These are phyloP conservation scores for Apiospora kogelbergensis DNA, from an alignment of 2,329 filamentous ascomycete species.

Conservation along the genomic window DNA sequence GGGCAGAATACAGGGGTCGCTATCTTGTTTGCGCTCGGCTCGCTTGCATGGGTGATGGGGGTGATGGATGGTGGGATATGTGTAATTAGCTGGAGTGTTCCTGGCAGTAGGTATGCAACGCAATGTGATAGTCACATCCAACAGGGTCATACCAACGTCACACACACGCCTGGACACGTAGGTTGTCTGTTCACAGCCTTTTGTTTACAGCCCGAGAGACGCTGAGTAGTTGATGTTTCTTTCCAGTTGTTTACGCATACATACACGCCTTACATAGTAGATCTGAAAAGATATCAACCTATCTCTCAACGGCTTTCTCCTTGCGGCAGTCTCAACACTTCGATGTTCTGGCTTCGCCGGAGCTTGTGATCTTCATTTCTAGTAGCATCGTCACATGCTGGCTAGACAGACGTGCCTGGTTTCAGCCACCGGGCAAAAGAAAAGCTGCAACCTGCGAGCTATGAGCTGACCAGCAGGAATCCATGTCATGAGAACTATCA, in stretches of 20 bases:
- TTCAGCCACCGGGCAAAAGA: not conserved
- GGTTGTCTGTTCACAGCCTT: not conserved
- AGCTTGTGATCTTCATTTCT: not conserved
- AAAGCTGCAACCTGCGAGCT: not conserved
- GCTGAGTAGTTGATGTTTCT: too few species aligned
- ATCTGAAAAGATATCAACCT: not conserved
- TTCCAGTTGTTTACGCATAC: not conserved
- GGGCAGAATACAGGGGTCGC: not conserved
- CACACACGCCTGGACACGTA: not conserved
- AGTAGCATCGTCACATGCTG: not conserved
- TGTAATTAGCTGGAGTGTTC: not conserved
- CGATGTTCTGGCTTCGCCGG: not conserved
- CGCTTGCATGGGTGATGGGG: not conserved
- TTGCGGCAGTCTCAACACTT: not conserved
- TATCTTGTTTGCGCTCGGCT: not conserved
- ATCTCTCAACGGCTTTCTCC: not conserved
- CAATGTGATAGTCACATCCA: not conserved
- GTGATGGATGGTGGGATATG: too few species aligned
- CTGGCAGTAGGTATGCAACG: not conserved
- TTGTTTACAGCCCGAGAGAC: not conserved
- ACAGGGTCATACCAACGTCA: not conserved
- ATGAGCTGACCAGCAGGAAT: not conserved
- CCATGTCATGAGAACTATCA: not conserved
- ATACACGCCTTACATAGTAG: not conserved
- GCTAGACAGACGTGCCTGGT: not conserved